Evolutionary conservation across 768 basidiomycete species (phyloP).

Genomic region (Suillus sp.): DNA sequence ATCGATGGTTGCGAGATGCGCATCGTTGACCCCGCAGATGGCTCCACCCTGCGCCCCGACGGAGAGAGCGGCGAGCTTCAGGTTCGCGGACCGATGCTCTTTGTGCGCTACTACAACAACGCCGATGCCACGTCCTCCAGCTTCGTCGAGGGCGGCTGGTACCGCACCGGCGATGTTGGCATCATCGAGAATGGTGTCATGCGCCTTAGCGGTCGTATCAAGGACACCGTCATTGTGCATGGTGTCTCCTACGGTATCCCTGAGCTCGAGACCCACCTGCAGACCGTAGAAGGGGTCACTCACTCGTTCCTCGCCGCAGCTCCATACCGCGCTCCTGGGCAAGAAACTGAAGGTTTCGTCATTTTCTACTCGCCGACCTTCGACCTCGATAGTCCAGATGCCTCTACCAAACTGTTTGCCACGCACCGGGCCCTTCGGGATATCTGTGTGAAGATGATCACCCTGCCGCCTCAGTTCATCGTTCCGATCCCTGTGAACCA

Average conservation of each 20-base stretch:
- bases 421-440: slow-evolving; percentile 36
- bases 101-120: slow-evolving; percentile 51
- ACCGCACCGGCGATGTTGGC: slow-evolving; percentile 61
- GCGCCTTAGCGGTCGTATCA: slow-evolving; percentile 40
- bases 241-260: slow-evolving; percentile 40
- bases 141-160: slow-evolving; percentile 56
- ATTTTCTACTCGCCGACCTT: slow-evolving; percentile 39
- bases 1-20: slow-evolving; percentile 38
- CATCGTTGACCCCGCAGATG: slow-evolving; percentile 33
- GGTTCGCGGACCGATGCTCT: slow-evolving; percentile 43
- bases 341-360: slow-evolving; percentile 43
- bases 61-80: slow-evolving; percentile 42
- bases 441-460: slow-evolving; percentile 33
- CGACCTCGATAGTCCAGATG: slow-evolving; percentile 27
- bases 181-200: slow-evolving; percentile 37
- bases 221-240: slow-evolving; percentile 43
- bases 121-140: slow-evolving; percentile 46
- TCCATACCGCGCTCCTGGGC: slow-evolving; percentile 37
- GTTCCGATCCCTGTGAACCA: slow-evolving; percentile 40
- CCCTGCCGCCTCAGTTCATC: slow-evolving; percentile 38
- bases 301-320: slow-evolving; percentile 37
- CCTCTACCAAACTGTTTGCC: slow-evolving; percentile 23
- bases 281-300: slow-evolving; percentile 37
- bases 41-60: slow-evolving; percentile 28
- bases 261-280: slow-evolving; percentile 38